These are phyloP conservation scores for Phylloporus sp. DNA, from an alignment of 768 basidiomycete genomes.

Conservation along the genomic window DNA sequence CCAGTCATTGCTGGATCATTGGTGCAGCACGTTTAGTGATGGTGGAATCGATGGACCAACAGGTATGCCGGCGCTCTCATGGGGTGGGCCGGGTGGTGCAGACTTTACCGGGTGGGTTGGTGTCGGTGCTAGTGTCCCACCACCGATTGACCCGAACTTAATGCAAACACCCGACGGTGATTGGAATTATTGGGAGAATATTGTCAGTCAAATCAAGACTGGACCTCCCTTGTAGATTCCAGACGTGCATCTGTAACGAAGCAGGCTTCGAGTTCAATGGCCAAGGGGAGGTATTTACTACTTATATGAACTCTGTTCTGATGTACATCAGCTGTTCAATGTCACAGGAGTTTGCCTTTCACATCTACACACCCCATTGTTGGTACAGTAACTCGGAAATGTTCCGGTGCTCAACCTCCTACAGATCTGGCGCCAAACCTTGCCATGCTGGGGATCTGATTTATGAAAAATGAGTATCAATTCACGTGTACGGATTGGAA, in stretches of 20 bases:
- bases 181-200: conserved; percentile 76
- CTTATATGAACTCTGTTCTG: conserved; percentile 1
- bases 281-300: conserved; percentile 7
- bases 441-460: too few relatives aligned
- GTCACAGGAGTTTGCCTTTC: neutral
- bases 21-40: conserved; percentile 77
- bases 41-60: conserved; percentile 49
- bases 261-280: conserved; percentile 5
- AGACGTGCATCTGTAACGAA: conserved; percentile 5
- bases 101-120: conserved; percentile 61
- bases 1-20: conserved; percentile 76
- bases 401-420: too few relatives aligned
- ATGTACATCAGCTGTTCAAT: conserved; percentile 8
- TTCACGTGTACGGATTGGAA: too few relatives aligned
- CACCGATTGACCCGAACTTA: conserved; percentile 40
- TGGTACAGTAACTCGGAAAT: neutral
- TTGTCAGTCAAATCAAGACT: conserved; percentile 53
- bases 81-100: conserved; percentile 53
- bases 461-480: too few relatives aligned
- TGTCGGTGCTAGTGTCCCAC: conserved; percentile 33
- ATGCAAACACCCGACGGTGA: conserved; percentile 58
- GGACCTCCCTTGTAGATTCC: conserved; percentile 30
- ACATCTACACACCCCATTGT: neutral
- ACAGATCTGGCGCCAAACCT: too few relatives aligned
- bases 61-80: conserved; percentile 46